Evolutionary conservation across 495 filamentous ascomycete genomes (phyloP).

Genomic region (Entonaema liquescens): DNA sequence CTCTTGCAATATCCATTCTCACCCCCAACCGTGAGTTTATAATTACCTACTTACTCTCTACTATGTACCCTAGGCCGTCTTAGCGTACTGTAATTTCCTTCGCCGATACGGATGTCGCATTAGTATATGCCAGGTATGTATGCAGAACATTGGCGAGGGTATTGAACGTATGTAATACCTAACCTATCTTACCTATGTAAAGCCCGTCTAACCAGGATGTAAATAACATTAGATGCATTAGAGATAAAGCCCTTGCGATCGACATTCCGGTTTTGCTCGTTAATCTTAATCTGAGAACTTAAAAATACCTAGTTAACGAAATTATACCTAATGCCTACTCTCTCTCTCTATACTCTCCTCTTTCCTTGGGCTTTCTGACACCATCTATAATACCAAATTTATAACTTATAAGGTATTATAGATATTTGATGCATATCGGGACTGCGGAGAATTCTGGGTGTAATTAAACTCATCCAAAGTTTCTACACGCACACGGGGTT

Average conservation of each 20-base stretch:
- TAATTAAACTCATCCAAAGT: constrained; percentile 33
- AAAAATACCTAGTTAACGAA: constrained; percentile 22
- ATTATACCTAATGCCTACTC: constrained; percentile 7
- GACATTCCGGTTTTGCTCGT: constrained; percentile 26
- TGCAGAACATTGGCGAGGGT: constrained; percentile 29
- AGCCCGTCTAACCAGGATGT: constrained; percentile 13
- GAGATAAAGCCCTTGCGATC: constrained; percentile 23
- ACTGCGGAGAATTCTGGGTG: constrained; percentile 20
- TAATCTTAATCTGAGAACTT: constrained; percentile 32
- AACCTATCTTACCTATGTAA: not conserved
- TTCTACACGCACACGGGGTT: not conserved
- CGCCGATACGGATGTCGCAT: constrained; percentile 31
- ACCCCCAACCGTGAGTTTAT: constrained; percentile 19
- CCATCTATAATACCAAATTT: constrained; percentile 3
- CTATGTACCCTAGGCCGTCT: constrained; percentile 19
- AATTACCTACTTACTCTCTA: not conserved
- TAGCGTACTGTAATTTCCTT: constrained; percentile 25
- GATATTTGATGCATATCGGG: constrained; percentile 20
- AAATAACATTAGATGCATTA: constrained; percentile 19
- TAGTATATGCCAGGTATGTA: constrained; percentile 9
- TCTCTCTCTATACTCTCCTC: not conserved
- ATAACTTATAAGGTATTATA: not conserved
- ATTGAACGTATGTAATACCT: not conserved
- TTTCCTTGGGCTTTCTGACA: constrained; percentile 2
- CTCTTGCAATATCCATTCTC: not conserved